A percentile compares a stretch with the other conserved stretches of the same genome.
phyloP scores from a whole-genome alignment of 1,284 basidiomycete species.

The Moesziomyces parantarcticus region DNA sequence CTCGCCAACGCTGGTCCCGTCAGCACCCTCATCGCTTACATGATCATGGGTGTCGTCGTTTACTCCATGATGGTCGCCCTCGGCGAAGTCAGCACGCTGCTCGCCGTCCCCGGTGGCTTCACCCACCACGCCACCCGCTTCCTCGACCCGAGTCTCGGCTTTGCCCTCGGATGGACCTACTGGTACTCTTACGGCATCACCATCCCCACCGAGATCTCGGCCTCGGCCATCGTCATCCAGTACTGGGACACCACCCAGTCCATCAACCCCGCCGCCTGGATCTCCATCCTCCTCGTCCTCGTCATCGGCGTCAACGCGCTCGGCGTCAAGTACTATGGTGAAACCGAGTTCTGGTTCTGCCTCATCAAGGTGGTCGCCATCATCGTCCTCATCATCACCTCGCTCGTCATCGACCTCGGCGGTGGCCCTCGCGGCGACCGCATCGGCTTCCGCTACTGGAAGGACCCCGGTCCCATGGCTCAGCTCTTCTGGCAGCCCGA shows the following conservation, averaged over 20 bases:
- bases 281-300: constrained; percentile 72
- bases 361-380: constrained; percentile 50
- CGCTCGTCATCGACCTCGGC: constrained; percentile 58
- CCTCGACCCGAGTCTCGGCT: constrained; percentile 79
- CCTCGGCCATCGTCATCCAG: constrained; percentile 48
- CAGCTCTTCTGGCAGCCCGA: constrained; percentile 52
- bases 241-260: constrained; percentile 54
- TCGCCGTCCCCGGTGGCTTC: constrained; percentile 76
- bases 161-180: constrained; percentile 76
- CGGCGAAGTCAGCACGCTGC: constrained; percentile 72
- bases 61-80: constrained; percentile 68
- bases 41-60: constrained; percentile 63
- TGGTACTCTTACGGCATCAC: constrained; percentile 69
- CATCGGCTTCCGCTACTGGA: constrained; percentile 63
- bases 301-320: constrained; percentile 49
- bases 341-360: constrained; percentile 69
- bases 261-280: constrained; percentile 71
- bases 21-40: constrained; percentile 68
- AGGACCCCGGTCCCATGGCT: constrained; percentile 69
- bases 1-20: constrained; percentile 70
- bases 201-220: constrained; percentile 80
- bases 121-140: constrained; percentile 82
- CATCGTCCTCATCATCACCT: constrained; percentile 55
- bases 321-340: constrained; percentile 78
- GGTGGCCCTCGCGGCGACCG: constrained; percentile 48